A percentile compares a stretch with the other conserved stretches of the same genome.
Evolutionary conservation across 1,139 yeast species (phyloP).

Genomic region (Suhomyces anneliseae): DNA sequence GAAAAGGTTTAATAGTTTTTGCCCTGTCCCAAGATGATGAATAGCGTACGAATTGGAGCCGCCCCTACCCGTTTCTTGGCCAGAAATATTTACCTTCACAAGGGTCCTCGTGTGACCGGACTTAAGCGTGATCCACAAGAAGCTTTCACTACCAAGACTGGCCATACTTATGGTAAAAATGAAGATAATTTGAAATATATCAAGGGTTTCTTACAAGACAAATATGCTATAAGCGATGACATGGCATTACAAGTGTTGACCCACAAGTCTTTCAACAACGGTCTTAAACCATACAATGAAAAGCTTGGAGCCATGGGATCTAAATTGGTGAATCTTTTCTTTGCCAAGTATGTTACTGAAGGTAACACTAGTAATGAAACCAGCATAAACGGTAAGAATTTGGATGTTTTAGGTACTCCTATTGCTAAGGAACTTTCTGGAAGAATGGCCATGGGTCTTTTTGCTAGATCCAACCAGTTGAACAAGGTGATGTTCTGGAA

Average conservation of each 20-base stretch:
- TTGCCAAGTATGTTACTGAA: constrained; percentile 53
- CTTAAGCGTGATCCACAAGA: constrained; percentile 74
- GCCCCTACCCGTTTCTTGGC: constrained; percentile 10
- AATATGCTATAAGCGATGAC: constrained; percentile 50
- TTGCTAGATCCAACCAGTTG: constrained; percentile 50
- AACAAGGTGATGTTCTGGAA: constrained; percentile 72
- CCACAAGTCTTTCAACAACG: constrained; percentile 93
- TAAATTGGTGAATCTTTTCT: constrained; percentile 62
- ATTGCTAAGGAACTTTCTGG: constrained; percentile 53
- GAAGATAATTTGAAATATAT: constrained; percentile 49
- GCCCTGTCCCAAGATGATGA: not conserved
- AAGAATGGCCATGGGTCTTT: constrained; percentile 50
- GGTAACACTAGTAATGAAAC: constrained; percentile 30
- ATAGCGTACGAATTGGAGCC: constrained; percentile 6
- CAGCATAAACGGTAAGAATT: constrained; percentile 55
- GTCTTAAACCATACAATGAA: constrained; percentile 84
- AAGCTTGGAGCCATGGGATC: constrained; percentile 78
- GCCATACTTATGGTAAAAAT: constrained; percentile 58
- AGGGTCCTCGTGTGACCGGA: constrained; percentile 69
- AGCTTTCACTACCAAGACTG: constrained; percentile 57
- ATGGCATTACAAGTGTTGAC: constrained; percentile 77
- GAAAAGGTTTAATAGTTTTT: not conserved
- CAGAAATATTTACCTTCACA: constrained; percentile 38
- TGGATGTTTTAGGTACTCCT: constrained; percentile 63
- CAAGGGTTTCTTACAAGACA: constrained; percentile 44